Evolutionary conservation across 2,329 filamentous ascomycete genomes (phyloP).

Genomic region (Fusarium compactum): DNA sequence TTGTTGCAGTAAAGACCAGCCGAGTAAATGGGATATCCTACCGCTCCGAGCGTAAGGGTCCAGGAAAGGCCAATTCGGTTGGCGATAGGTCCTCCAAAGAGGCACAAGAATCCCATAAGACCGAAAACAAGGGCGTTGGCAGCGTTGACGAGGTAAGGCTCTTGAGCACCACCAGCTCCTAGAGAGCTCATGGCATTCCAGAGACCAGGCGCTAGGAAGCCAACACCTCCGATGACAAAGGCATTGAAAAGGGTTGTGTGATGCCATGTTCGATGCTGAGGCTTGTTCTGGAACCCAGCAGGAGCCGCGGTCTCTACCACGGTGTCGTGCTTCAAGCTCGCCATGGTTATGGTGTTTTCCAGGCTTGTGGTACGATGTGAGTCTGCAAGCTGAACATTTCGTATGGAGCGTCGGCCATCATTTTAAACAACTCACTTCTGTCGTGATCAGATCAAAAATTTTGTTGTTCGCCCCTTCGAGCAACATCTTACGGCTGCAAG

Average conservation of each 20-base stretch:
- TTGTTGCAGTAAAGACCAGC: slow-evolving; percentile 63
- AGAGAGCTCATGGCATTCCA: slow-evolving; percentile 40
- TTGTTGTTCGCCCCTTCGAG: background rate
- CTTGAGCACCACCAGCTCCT: slow-evolving; percentile 52
- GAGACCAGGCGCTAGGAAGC: slow-evolving; percentile 46
- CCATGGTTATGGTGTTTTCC: background rate
- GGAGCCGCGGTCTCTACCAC: slow-evolving; percentile 2
- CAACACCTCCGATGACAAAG: slow-evolving; percentile 64
- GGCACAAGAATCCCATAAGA: slow-evolving; percentile 17
- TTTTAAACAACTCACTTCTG: background rate
- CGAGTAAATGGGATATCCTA: slow-evolving; percentile 61
- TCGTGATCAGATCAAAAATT: background rate
- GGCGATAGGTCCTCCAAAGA: slow-evolving; percentile 8
- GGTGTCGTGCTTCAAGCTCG: background rate
- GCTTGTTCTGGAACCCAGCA: background rate
- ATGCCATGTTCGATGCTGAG: slow-evolving; percentile 56
- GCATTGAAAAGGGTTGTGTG: slow-evolving; percentile 66
- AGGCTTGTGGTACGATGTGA: background rate
- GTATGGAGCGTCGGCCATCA: background rate
- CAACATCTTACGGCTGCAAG: background rate
- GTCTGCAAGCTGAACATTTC: background rate
- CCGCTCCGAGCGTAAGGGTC: slow-evolving; percentile 57
- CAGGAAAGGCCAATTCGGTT: slow-evolving; percentile 46
- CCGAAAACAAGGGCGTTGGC: slow-evolving; percentile 46
- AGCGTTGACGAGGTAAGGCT: slow-evolving; percentile 69